Conservation (phyloP, 352 stramenopile genomes). For the Globisporangium solare region DNA sequence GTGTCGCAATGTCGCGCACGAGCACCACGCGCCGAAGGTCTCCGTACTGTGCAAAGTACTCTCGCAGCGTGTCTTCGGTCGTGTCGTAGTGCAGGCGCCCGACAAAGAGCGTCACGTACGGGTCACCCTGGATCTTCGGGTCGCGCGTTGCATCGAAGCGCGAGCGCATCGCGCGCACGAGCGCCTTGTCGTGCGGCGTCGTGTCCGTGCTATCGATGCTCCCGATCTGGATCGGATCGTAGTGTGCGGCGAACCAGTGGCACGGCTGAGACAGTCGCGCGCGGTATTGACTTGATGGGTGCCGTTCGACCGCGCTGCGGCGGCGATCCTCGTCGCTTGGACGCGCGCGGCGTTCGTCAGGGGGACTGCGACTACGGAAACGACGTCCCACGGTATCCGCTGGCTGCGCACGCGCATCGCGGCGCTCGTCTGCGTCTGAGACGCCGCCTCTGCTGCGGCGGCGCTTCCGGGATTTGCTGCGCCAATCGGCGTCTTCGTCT, state of each 20-base stretch:
- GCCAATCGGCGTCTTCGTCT: not conserved
- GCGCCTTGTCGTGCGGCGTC: conserved; percentile 54
- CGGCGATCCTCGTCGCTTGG: not conserved
- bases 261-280: not conserved
- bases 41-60: conserved; percentile 47
- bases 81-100: conserved; percentile 54
- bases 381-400: not conserved
- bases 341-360: not conserved
- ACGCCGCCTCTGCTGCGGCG: conserved; percentile 7
- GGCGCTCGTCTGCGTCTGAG: not conserved
- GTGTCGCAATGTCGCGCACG: conserved; percentile 57
- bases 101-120: conserved; percentile 70
- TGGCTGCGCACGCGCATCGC: not conserved
- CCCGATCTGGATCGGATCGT: conserved; percentile 59
- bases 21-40: conserved; percentile 46
- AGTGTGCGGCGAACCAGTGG: conserved; percentile 64
- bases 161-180: conserved; percentile 41
- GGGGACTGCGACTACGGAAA: conserved; percentile 5
- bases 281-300: not conserved
- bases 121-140: conserved; percentile 56
- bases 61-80: conserved; percentile 37
- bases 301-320: not conserved
- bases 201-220: conserved; percentile 72
- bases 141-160: conserved; percentile 53
- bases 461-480: conserved; percentile 4